Percentiles rank a stretch among this genome's conserved stretches.
Conservation (phyloP, 768 basidiomycete genomes). For the Rhodosporidiobolus sp. region DNA sequence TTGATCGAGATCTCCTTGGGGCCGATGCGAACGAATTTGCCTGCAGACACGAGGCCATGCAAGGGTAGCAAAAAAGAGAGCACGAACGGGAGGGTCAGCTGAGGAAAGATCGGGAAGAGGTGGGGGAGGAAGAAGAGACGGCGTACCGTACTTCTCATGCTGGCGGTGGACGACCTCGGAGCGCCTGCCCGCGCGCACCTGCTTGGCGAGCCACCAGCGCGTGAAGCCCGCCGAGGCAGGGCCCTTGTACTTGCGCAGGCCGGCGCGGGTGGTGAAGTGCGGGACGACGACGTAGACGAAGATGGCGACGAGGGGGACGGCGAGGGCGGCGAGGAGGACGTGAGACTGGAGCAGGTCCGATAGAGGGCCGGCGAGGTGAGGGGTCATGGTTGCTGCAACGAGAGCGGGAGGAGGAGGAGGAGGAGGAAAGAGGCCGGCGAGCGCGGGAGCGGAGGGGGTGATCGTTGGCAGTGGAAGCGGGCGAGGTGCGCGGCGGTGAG, state of each 20-base stretch:
- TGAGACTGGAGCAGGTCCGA: slow-evolving; percentile 46
- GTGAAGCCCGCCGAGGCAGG: slow-evolving; percentile 69
- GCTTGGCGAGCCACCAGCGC: slow-evolving; percentile 68
- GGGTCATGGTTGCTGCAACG: not conserved
- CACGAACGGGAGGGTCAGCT: not conserved
- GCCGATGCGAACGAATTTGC: slow-evolving; percentile 38
- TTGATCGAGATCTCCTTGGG: slow-evolving; percentile 57
- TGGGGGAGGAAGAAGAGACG: not conserved
- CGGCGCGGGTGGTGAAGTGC: slow-evolving; percentile 60
- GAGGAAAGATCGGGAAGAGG: slow-evolving; percentile 4
- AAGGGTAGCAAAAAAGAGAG: not conserved
- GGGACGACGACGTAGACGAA: slow-evolving; percentile 51
- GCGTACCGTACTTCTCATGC: slow-evolving; percentile 68
- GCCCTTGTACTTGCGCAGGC: slow-evolving; percentile 64
- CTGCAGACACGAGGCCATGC: slow-evolving; percentile 44
- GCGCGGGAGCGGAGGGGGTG: no score
- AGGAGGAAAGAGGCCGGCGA: no score
- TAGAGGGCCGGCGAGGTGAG: not conserved
- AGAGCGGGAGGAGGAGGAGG: not conserved
- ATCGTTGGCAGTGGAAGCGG: not conserved
- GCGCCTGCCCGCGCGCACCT: slow-evolving; percentile 66
- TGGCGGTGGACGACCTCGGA: slow-evolving; percentile 69
- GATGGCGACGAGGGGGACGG: slow-evolving; percentile 27
- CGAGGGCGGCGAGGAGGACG: slow-evolving; percentile 25
- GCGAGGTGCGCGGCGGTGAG: no score